These are phyloP conservation scores for Trichoderma reesei DNA, from an alignment of 495 filamentous ascomycete genomes.

Conservation along the genomic window DNA sequence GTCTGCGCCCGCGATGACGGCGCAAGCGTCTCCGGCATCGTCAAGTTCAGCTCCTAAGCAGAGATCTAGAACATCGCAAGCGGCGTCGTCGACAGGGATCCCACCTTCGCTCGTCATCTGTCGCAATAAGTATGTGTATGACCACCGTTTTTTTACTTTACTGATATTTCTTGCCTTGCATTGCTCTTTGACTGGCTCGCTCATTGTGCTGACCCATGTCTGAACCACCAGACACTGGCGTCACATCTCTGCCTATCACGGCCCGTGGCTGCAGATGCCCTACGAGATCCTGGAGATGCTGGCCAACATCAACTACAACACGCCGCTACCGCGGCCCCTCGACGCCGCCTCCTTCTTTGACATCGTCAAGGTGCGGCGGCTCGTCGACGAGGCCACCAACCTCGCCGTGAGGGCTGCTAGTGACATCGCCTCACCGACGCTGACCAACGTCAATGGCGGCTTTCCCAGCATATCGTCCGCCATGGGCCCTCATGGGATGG, in stretches of 20 bases:
- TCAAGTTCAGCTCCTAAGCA: neutral
- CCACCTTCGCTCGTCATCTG: slow-evolving; percentile 56
- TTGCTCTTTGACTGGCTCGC: neutral
- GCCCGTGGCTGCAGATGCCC: slow-evolving; percentile 80
- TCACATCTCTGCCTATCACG: slow-evolving; percentile 76
- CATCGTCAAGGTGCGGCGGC: slow-evolving; percentile 64
- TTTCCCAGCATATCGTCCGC: slow-evolving; percentile 42
- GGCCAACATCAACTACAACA: slow-evolving; percentile 67
- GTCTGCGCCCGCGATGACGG: neutral
- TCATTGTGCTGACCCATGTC: neutral
- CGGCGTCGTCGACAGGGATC: neutral
- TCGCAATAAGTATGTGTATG: slow-evolving; percentile 54
- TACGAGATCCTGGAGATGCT: slow-evolving; percentile 68
- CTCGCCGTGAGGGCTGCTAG: slow-evolving; percentile 66
- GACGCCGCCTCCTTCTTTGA: slow-evolving; percentile 77
- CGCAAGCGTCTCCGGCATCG: neutral
- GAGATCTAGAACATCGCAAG: neutral
- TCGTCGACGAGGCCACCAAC: slow-evolving; percentile 67
- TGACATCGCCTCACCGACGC: slow-evolving; percentile 52
- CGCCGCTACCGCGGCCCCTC: slow-evolving; percentile 62
- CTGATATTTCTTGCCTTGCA: neutral
- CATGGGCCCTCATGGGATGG: slow-evolving; percentile 23
- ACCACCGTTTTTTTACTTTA: neutral
- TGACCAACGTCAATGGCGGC: slow-evolving; percentile 43
- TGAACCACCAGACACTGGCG: slow-evolving; percentile 55